phyloP scores from a whole-genome alignment of 164 flowering plant species.

The Nymphaea colorata region DNA sequence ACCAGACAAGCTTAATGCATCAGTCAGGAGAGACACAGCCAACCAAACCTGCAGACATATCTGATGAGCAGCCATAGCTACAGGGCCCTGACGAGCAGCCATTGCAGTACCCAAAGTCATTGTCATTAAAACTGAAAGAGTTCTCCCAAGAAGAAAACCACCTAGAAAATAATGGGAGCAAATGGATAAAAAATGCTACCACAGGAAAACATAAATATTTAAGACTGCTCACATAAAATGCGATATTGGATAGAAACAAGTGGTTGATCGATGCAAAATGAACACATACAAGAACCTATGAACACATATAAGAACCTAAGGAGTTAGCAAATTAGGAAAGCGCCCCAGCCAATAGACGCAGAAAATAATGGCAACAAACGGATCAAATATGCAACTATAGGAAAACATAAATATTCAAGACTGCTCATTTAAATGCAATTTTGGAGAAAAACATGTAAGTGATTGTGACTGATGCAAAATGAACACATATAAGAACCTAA shows the following conservation, averaged over 20 bases:
- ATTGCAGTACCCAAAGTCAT: constrained; percentile 85
- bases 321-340: too few species aligned
- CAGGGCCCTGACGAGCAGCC: constrained; percentile 97
- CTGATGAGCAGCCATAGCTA: constrained; percentile 98
- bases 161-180: constrained; percentile 24
- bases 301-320: too few species aligned
- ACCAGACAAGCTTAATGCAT: constrained; percentile 83
- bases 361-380: too few species aligned
- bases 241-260: not conserved
- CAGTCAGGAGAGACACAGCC: constrained; percentile 89
- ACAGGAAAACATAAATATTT: not conserved
- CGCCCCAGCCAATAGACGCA: too few species aligned
- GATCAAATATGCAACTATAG: too few species aligned
- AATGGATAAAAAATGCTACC: not conserved
- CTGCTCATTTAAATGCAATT: too few species aligned
- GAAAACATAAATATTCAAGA: too few species aligned
- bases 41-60: constrained; percentile 95
- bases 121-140: constrained; percentile 68
- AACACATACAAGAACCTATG: too few species aligned
- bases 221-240: not conserved
- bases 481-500: too few species aligned
- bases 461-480: too few species aligned
- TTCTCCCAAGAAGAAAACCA: constrained; percentile 91
- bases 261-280: too few species aligned
- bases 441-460: too few species aligned